Base-by-base conservation (phyloP, 495 filamentous ascomycete species). In the Penicillium samsonianum region DNA sequence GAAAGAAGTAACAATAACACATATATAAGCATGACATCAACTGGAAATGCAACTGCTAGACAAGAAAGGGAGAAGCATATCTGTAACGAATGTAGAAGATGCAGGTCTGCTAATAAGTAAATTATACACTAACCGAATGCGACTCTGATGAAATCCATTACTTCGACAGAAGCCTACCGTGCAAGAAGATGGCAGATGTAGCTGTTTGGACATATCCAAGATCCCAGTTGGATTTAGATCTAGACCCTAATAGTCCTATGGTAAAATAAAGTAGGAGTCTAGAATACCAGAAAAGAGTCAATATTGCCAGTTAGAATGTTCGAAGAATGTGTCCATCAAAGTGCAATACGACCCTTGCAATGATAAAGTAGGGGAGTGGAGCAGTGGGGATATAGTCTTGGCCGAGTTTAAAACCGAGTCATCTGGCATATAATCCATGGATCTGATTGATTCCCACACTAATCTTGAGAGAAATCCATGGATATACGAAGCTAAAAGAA, bases 51-150 rank as follows among this genome's bases (percentile, higher is more conserved):
- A 38, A 38, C 35, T 38, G 5, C 16, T 38, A n/a, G 65, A 64
- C 19, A 65, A 67, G 47, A 55, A 59, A 38, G 61, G 11, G 35
- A n/a, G 59, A 31, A 51, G 41, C 1, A 9, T 50, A n/a, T 53
- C 16, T 17, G 6, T 60, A 23, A 53, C 35, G 26, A 64, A 63
- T 51, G 54, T 63, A 19, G 67, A 68, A 42, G 44, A 62, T 31
- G 33, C 28, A 14, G 48, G 1, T 33, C 37, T 17, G 28, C 6
- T 47, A 60, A 37, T 20, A 19, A 11, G 53, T 14, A 23, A 30
- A 6, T 30, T 14, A 33, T 31, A 33, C 30, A 3, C 30, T 31
- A 2, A 31, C 9, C 4, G 1, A 14, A 30, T 30, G 28, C 2
- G 2, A 33, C 11, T 33, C 11, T 33, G 30, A 5, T 12, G 5